A percentile compares a stretch with the other conserved stretches of the same genome.
phyloP scores from a whole-genome alignment of 768 basidiomycete genomes.

The Xerocomellus dryophilus region DNA sequence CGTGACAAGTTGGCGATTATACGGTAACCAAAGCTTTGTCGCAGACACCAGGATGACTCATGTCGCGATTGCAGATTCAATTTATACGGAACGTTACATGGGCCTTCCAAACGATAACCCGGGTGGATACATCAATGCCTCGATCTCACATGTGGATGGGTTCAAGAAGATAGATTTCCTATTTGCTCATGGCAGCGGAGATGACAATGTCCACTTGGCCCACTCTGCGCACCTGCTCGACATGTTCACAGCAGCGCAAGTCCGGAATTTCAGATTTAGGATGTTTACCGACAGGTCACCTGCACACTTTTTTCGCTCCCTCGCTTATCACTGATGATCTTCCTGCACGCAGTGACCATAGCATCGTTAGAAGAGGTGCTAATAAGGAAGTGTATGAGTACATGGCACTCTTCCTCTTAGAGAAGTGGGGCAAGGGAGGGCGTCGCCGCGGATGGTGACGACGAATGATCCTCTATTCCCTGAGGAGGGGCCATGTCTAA shows the following conservation, averaged over 20 bases:
- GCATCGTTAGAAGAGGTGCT: constrained; percentile 70
- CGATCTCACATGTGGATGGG: constrained; percentile 83
- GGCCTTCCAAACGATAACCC: constrained; percentile 73
- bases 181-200: constrained; percentile 90
- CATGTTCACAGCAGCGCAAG: constrained; percentile 78
- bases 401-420: constrained; percentile 77
- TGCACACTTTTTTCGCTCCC: not conserved
- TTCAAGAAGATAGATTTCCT: constrained; percentile 80
- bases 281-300: constrained; percentile 95
- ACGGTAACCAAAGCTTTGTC: constrained; percentile 46
- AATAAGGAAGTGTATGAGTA: constrained; percentile 84
- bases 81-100: constrained; percentile 99
- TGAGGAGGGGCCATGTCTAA: not conserved
- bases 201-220: constrained; percentile 95
- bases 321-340: constrained; percentile 8
- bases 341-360: constrained; percentile 62
- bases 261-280: constrained; percentile 79
- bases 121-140: constrained; percentile 85
- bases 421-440: constrained; percentile 91
- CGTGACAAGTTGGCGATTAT: constrained; percentile 82
- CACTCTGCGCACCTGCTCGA: constrained; percentile 91
- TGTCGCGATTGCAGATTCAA: constrained; percentile 59
- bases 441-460: constrained; percentile 57
- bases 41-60: not conserved
- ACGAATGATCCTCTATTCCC: not conserved